Percentiles rank a stretch among this genome's conserved stretches.
These are phyloP conservation scores for Cajanus cajan DNA, from an alignment of 306 rosid genomes.

Conservation along the genomic window DNA sequence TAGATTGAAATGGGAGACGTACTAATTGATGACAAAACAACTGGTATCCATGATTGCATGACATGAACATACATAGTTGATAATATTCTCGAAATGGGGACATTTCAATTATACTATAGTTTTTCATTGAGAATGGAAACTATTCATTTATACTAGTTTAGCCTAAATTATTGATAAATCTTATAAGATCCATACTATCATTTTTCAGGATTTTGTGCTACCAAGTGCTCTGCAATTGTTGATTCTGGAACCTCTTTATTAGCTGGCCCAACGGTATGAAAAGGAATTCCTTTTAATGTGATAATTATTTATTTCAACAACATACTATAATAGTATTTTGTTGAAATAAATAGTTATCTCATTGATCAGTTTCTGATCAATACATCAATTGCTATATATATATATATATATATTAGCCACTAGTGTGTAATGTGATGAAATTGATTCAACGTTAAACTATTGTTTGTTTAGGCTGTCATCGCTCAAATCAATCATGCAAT, in stretches of 20 bases:
- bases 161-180: background rate
- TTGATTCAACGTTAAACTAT: background rate
- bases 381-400: background rate
- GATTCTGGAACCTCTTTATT: constrained; percentile 44
- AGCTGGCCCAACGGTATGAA: constrained; percentile 44
- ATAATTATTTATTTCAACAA: too few relatives aligned
- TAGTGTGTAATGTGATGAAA: background rate
- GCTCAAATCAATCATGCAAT: constrained; percentile 45
- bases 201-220: constrained; percentile 34
- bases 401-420: background rate
- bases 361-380: background rate
- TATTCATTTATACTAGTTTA: background rate
- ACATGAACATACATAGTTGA: background rate
- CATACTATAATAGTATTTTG: too few relatives aligned
- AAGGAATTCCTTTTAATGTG: background rate
- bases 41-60: constrained; percentile 25
- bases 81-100: background rate
- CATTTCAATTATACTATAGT: background rate
- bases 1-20: constrained; percentile 44
- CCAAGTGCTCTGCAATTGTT: constrained; percentile 43
- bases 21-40: constrained; percentile 34
- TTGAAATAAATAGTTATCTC: background rate
- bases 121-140: background rate
- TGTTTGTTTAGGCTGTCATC: constrained; percentile 26
- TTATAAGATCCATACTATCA: background rate